A percentile compares a stretch with the other conserved stretches of the same genome.
Conservation (phyloP, 306 rosid species). For the Rosa lucieae region DNA sequence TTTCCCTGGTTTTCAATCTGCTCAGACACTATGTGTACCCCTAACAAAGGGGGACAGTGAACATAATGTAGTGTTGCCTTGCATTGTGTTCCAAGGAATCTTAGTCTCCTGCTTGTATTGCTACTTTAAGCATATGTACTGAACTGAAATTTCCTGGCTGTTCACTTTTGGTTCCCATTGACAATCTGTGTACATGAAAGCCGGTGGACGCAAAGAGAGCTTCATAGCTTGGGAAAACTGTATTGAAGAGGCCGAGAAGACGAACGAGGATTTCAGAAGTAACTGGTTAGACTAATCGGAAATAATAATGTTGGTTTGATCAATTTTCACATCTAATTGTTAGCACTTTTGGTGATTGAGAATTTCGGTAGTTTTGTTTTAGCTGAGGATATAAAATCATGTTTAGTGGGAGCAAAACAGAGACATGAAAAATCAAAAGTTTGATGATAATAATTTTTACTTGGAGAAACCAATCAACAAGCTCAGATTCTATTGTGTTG, state of each 20-base stretch:
- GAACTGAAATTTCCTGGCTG: background rate
- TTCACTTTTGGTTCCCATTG: background rate
- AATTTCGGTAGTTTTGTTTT: background rate
- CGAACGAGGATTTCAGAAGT: conserved; percentile 59
- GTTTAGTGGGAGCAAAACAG: conserved; percentile 2
- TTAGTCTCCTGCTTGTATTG: background rate
- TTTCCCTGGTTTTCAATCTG: background rate
- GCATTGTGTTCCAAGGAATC: background rate
- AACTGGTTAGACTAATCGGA: background rate
- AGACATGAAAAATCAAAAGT: background rate
- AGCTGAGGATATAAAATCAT: background rate
- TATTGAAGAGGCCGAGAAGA: conserved; percentile 62
- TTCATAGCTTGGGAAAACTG: conserved; percentile 72
- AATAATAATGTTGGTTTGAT: background rate
- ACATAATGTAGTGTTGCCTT: background rate
- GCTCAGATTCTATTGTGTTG: too few relatives aligned
- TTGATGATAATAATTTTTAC: background rate
- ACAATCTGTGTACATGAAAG: conserved; percentile 67
- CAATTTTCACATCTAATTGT: background rate
- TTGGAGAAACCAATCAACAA: background rate
- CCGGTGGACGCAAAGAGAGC: conserved; percentile 68
- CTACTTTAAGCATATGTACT: background rate
- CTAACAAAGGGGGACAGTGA: background rate
- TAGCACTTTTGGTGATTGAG: background rate
- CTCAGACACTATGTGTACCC: background rate